Conservation (phyloP, 2,329 filamentous ascomycete genomes). For the Didymella pinodella region DNA sequence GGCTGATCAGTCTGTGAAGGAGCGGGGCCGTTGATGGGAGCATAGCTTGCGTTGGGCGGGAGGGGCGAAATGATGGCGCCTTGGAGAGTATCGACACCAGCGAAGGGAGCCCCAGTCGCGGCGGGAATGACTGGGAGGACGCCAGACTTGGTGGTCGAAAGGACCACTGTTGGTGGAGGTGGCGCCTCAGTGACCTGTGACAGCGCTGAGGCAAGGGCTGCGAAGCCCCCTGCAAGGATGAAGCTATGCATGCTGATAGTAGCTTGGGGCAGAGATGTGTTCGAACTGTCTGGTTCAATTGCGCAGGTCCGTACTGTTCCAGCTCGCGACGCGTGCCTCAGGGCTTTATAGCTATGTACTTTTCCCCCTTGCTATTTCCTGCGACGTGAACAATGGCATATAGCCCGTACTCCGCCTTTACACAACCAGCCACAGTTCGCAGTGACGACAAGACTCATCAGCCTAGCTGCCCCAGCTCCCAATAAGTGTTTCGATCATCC, state of each 20-base stretch:
- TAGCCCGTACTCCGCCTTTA: background rate
- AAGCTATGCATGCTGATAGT: slow-evolving; percentile 3
- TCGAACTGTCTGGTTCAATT: background rate
- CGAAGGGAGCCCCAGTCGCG: slow-evolving; percentile 26
- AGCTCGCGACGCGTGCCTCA: background rate
- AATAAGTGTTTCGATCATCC: background rate
- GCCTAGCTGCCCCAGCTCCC: background rate
- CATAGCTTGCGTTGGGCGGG: slow-evolving; percentile 33
- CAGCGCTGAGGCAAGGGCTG: slow-evolving; percentile 22
- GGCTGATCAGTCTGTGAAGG: slow-evolving; percentile 32
- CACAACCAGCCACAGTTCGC: background rate
- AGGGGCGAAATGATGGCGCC: slow-evolving; percentile 37
- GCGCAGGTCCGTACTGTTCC: background rate
- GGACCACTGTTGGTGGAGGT: slow-evolving; percentile 25
- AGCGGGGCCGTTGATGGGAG: slow-evolving; percentile 33
- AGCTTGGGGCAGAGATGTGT: background rate
- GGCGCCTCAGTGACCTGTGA: slow-evolving; percentile 29
- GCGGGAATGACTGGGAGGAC: slow-evolving; percentile 31
- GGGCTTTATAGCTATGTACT: slow-evolving; percentile 4
- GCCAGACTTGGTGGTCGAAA: slow-evolving; percentile 33
- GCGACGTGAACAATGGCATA: background rate
- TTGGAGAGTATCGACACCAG: slow-evolving; percentile 35
- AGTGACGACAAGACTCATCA: slow-evolving; percentile 17
- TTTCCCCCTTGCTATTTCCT: background rate
- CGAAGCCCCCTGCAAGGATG: slow-evolving; percentile 23